Base-by-base conservation (phyloP, 2,329 filamentous ascomycete genomes). In the Amauroascus verrucosus region DNA sequence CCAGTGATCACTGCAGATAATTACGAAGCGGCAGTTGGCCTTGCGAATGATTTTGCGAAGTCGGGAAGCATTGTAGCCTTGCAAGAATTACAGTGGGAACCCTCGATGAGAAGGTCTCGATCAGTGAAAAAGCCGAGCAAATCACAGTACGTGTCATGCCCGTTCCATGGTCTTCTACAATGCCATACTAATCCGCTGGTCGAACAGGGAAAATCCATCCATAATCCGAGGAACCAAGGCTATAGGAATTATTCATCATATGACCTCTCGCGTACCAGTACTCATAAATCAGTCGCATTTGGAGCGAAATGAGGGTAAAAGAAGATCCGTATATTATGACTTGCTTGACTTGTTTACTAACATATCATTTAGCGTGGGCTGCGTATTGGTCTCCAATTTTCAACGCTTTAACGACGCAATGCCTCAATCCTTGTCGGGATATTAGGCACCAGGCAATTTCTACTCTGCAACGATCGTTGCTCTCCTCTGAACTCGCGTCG, bases 311-410 rank as follows among this genome's bases (percentile, higher is more conserved):
- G 86, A 95, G 77, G 85, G 85, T 86, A 70, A 38, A n/a, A n/a
- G 7, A 14, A 13, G 57, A 59, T 41, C 41, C 33, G 5, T 13
- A 16, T 14, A 11, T 18, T 47, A 9, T 32, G n/a, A 30, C 38
- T 41, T 33, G 35, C n/a, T 51, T 32, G 18, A 6, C 32, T 26
- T 6, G 37, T 32, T 56, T 66, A 61, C 62, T 53, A 58, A 60
- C 38, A 56, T 61, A 47, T 53, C 30, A 45, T n/a, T 13, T 58
- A 86, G 93, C 93, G 13, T 98, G 93, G 93, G 89, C 88, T 48
- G 88, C 93, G 7, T 98, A 98, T 68, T 98, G 93, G 93, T 84
- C 90, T 13, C 93, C 91, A 1, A 89, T 98, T 24, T 93, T 98
- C 70, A 82, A 88, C 61, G 86, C 88, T 5, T 74, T 98, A 16